Conservation (phyloP, 768 basidiomycete species). For the Termitomyces sp. region DNA sequence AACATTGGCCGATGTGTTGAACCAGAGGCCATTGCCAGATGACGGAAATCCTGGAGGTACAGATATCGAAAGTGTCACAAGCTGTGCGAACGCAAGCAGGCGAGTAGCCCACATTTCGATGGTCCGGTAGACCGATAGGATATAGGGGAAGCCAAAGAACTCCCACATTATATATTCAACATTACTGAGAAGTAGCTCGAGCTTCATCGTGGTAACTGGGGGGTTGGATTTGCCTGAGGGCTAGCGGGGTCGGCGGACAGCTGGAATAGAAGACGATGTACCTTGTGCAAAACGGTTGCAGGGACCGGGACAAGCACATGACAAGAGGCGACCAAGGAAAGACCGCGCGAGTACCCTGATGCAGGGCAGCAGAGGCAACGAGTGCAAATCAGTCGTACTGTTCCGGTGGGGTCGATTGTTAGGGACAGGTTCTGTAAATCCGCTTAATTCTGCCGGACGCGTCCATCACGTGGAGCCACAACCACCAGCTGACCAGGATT, state of each 20-base stretch:
- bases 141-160: conserved; percentile 12
- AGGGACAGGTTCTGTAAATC: neutral
- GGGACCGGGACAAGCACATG: conserved; percentile 19
- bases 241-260: neutral
- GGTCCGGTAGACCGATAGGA: conserved; percentile 11
- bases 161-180: conserved; percentile 16
- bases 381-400: conserved; percentile 7
- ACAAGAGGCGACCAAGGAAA: conserved; percentile 16
- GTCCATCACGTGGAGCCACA: conserved; percentile 15
- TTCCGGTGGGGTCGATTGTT: neutral
- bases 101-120: conserved; percentile 24
- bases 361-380: conserved; percentile 8
- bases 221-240: neutral
- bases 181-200: conserved; percentile 9
- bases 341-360: conserved; percentile 11
- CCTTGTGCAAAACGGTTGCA: conserved; percentile 16
- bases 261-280: conserved; percentile 8
- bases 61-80: conserved; percentile 19
- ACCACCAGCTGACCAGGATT: conserved; percentile 6
- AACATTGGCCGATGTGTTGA: conserved; percentile 42
- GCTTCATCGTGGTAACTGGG: conserved; percentile 19
- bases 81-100: conserved; percentile 21
- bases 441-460: conserved; percentile 6
- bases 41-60: conserved; percentile 52
- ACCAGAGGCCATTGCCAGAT: conserved; percentile 80